A percentile compares a stretch with the other conserved stretches of the same genome.
Conservation (phyloP, 2,329 filamentous ascomycete species). For the Arthrinium phaeospermum region DNA sequence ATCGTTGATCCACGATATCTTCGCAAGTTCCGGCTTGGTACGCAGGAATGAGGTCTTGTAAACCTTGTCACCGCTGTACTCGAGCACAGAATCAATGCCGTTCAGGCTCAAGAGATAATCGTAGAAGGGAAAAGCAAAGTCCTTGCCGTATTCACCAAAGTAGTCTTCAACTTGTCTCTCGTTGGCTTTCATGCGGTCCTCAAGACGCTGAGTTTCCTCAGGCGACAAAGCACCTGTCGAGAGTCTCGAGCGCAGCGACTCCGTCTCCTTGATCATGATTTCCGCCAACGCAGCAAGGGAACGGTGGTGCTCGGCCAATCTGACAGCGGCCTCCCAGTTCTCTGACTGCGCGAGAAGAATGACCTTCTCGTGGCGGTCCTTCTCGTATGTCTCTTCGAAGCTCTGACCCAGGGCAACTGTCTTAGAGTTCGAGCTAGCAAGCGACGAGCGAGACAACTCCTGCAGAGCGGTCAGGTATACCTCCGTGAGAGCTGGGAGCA, state of each 20-base stretch:
- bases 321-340: conserved; percentile 63
- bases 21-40: conserved; percentile 71
- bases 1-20: conserved; percentile 95
- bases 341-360: conserved; percentile 59
- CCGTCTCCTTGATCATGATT: conserved; percentile 60
- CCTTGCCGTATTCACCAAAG: conserved; percentile 69
- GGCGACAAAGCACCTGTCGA: conserved; percentile 41
- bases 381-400: conserved; percentile 54
- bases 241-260: conserved; percentile 45
- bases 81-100: conserved; percentile 71
- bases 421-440: conserved; percentile 50
- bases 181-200: conserved; percentile 51
- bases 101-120: conserved; percentile 73
- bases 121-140: conserved; percentile 80
- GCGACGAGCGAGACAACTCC: conserved; percentile 58
- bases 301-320: conserved; percentile 62
- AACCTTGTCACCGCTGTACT: conserved; percentile 71
- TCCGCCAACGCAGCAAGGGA: conserved; percentile 62
- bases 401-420: conserved; percentile 49
- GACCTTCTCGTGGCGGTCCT: conserved; percentile 58
- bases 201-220: conserved; percentile 45
- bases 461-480: conserved; percentile 60
- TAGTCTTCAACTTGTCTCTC: conserved; percentile 54
- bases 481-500: conserved; percentile 58
- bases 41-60: conserved; percentile 82